Conservation (phyloP, 305 asterid species). For the Fraxinus platypoda region DNA sequence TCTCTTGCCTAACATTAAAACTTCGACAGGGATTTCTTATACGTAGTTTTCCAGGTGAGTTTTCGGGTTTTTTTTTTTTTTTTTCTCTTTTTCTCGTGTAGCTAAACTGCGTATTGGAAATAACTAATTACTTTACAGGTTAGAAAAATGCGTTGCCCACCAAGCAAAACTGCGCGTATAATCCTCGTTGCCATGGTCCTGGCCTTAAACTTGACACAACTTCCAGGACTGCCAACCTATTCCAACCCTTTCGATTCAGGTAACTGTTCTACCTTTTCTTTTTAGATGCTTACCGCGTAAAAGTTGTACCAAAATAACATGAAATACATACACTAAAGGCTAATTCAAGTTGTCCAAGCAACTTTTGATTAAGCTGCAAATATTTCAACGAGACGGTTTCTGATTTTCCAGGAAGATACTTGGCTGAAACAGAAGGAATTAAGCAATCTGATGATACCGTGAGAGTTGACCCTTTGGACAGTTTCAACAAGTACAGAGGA, state of each 20-base stretch:
- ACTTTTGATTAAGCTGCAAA: neutral
- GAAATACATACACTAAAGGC: neutral
- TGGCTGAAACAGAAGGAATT: slow-evolving; percentile 29
- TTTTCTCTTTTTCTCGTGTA: neutral
- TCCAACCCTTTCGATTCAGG: slow-evolving; percentile 24
- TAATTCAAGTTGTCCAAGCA: neutral
- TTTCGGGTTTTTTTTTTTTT: neutral
- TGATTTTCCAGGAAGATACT: slow-evolving; percentile 42
- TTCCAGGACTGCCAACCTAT: slow-evolving; percentile 23
- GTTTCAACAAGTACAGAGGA: slow-evolving; percentile 71
- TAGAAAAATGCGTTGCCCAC: slow-evolving; percentile 20
- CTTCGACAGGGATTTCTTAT: neutral
- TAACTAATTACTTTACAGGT: slow-evolving; percentile 25
- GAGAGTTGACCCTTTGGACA: slow-evolving; percentile 65
- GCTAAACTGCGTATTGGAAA: neutral
- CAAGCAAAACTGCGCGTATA: slow-evolving; percentile 13
- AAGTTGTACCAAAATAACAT: neutral
- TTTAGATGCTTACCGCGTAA: neutral
- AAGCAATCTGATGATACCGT: slow-evolving; percentile 42
- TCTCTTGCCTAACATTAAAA: neutral
- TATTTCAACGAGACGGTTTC: slow-evolving; percentile 8
- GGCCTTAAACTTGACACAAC: slow-evolving; percentile 28
- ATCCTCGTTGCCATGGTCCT: slow-evolving; percentile 18
- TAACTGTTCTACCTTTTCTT: slow-evolving; percentile 9
- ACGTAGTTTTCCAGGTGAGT: neutral